phyloP scores from a whole-genome alignment of 805 yeast species.

The Candida caryicola region DNA sequence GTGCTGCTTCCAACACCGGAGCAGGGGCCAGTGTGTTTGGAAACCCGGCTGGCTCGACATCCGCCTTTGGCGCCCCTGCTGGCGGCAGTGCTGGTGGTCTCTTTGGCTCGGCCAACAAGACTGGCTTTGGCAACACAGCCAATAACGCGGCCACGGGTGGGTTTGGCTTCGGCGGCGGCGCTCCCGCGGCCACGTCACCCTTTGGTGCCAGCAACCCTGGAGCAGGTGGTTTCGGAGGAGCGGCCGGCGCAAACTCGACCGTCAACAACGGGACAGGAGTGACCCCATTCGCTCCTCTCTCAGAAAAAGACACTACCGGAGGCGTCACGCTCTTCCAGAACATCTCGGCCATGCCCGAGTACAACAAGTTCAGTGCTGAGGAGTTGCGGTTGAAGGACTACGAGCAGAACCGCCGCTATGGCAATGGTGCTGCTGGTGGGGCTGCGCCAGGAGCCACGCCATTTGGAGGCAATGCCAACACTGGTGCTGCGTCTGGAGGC shows the following conservation, averaged over 20 bases:
- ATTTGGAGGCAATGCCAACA: slow-evolving; percentile 23
- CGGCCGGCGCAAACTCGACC: slow-evolving; percentile 28
- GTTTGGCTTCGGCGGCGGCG: slow-evolving; percentile 7
- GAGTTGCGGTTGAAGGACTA: slow-evolving; percentile 91
- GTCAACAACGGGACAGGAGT: slow-evolving; percentile 59
- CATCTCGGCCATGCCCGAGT: slow-evolving; percentile 88
- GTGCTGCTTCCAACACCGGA: slow-evolving; percentile 2
- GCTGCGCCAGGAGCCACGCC: slow-evolving; percentile 29
- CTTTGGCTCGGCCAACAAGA: slow-evolving; percentile 23
- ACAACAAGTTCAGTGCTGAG: slow-evolving; percentile 74
- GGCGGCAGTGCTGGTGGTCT: slow-evolving; percentile 17
- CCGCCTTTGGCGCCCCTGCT: slow-evolving; percentile 37
- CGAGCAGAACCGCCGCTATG: slow-evolving; percentile 63
- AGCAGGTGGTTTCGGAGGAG: slow-evolving; percentile 23
- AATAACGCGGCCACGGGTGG: slow-evolving; percentile 1
- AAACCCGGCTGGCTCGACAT: slow-evolving; percentile 15
- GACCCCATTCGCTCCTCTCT: slow-evolving; percentile 64
- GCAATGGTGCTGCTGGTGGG: slow-evolving; percentile 36
- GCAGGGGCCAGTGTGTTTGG: slow-evolving; percentile 1
- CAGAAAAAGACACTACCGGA: slow-evolving; percentile 68
- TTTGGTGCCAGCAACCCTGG: slow-evolving; percentile 27
- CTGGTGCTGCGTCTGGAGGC: slow-evolving; percentile 26
- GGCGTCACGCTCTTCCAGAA: slow-evolving; percentile 63
- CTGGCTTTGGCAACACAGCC: slow-evolving; percentile 13
- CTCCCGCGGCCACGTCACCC: slow-evolving; percentile 20